phyloP scores from a whole-genome alignment of 2,329 filamentous ascomycete genomes.

The Zopfia rhizophila region DNA sequence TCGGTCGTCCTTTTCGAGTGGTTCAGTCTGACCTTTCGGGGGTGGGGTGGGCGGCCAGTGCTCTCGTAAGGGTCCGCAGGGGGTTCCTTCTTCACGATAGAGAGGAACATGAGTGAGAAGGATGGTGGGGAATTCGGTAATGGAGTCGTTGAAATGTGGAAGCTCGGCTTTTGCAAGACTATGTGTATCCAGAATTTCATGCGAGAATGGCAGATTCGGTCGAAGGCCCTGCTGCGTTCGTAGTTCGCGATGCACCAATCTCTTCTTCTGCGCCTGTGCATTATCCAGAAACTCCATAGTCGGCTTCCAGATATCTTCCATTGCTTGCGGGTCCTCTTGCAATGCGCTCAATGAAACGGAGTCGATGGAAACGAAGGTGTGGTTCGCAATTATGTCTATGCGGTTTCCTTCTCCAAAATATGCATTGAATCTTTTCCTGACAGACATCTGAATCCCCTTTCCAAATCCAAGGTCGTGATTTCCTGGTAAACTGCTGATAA shows the following conservation, averaged over 20 bases:
- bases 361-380: conserved; percentile 93
- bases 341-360: conserved; percentile 85
- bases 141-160: conserved; percentile 51
- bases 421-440: conserved; percentile 83
- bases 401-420: conserved; percentile 94
- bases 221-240: conserved; percentile 70
- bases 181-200: conserved; percentile 69
- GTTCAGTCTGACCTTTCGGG: conserved; percentile 65
- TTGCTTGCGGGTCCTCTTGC: conserved; percentile 62
- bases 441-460: conserved; percentile 80
- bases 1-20: conserved; percentile 70
- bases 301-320: conserved; percentile 76
- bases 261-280: conserved; percentile 72
- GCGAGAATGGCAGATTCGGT: conserved; percentile 65
- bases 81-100: conserved; percentile 82
- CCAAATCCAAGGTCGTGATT: conserved; percentile 97
- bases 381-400: conserved; percentile 91
- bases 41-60: conserved; percentile 78
- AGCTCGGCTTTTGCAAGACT: conserved; percentile 47
- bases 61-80: conserved; percentile 88
- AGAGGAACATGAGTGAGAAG: conserved; percentile 92
- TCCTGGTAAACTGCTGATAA: conserved; percentile 87
- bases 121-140: conserved; percentile 82
- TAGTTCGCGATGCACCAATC: conserved; percentile 75
- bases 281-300: conserved; percentile 78